Base-by-base conservation (phyloP, 805 yeast genomes). In the Kuraishia molischiana region DNA sequence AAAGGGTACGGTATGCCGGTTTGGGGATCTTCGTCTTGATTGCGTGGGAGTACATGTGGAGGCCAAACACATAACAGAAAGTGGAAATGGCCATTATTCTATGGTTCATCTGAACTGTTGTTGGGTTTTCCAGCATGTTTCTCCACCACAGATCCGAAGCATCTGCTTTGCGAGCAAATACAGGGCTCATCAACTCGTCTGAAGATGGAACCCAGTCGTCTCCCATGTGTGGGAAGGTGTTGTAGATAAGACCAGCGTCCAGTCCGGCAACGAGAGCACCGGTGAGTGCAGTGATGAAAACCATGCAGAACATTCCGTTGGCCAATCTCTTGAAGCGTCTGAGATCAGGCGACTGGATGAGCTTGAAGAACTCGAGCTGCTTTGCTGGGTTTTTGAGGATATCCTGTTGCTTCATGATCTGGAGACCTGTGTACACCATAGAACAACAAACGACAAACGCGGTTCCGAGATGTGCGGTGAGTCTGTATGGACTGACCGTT, bases 261-360 rank as follows among this genome's bases (percentile, higher is more conserved):
- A 92, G 67, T 6, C 98, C 98, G 13, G 99, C 98, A 33, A 92
- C 99, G 69, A 92, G 77, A 13, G 95, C 97, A 43, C 98, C 99
- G 9, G 95, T 76, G 94, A 92, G 83, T 14, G 97, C 95, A 15
- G 99, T 92, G 30, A 81, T 41, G 49, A 87, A 90, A 1, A 90
- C 81, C 38, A 90, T 61, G 2, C 66, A 77, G 22, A 85, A 63
- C 30, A 92, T 60, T 0, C 69, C 81, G 8, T 61, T 41, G 1
- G 85, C 71, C 24, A 70, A 49, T 30, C 66, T 58, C 55, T 87
- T 76, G 48, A 82, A 68, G 33, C 66, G 72, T 32, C 63, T 65
- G 35, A 86, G 58, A 1, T 72, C 63, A 2, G 87, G 79, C 41
- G 74, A 74, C 48, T 72, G 73, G 39, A 92, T 67, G 47, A 74